Percentiles rank a stretch among this genome's conserved stretches.
Evolutionary conservation across 2,329 filamentous ascomycete genomes (phyloP).

Genomic region (Aureobasidium zeae): DNA sequence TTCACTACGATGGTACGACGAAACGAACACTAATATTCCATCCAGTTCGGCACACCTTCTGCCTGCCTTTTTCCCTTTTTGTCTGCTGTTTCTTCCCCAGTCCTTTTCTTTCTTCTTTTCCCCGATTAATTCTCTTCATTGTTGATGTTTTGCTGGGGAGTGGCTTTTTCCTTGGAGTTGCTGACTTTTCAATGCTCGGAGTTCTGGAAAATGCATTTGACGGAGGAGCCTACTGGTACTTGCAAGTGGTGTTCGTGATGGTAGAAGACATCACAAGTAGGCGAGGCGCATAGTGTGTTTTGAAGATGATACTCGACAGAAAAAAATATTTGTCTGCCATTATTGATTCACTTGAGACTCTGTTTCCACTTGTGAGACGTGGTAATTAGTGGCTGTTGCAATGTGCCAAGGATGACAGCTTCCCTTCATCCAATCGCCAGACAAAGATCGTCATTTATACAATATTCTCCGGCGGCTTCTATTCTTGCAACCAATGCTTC

Average conservation of each 20-base stretch:
- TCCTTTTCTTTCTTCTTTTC: slow-evolving; percentile 3
- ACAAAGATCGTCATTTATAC: slow-evolving; percentile 8
- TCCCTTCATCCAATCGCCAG: not conserved
- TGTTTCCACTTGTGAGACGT: not conserved
- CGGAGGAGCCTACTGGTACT: slow-evolving; percentile 1
- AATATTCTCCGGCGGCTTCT: slow-evolving; percentile 11
- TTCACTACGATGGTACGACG: slow-evolving; percentile 13
- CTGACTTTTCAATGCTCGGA: slow-evolving; percentile 11
- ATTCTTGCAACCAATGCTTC: slow-evolving; percentile 14
- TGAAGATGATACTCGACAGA: slow-evolving; percentile 1
- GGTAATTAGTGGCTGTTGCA: no score
- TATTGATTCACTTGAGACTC: not conserved
- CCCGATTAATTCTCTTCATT: slow-evolving; percentile 8
- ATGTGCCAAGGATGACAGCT: not conserved
- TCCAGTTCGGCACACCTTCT: not conserved
- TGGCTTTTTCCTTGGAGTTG: slow-evolving; percentile 7
- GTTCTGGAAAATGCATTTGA: slow-evolving; percentile 10
- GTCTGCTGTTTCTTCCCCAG: not conserved
- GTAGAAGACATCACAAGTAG: slow-evolving; percentile 1
- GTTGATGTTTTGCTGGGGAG: slow-evolving; percentile 1
- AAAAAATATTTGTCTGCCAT: slow-evolving; percentile 8
- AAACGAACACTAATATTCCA: slow-evolving; percentile 15
- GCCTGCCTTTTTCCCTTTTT: not conserved
- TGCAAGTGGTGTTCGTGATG: slow-evolving; percentile 11
- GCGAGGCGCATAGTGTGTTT: not conserved